Percentiles rank a stretch among this genome's conserved stretches.
phyloP scores from a whole-genome alignment of 495 filamentous ascomycete species.

The Letharia columbiana region DNA sequence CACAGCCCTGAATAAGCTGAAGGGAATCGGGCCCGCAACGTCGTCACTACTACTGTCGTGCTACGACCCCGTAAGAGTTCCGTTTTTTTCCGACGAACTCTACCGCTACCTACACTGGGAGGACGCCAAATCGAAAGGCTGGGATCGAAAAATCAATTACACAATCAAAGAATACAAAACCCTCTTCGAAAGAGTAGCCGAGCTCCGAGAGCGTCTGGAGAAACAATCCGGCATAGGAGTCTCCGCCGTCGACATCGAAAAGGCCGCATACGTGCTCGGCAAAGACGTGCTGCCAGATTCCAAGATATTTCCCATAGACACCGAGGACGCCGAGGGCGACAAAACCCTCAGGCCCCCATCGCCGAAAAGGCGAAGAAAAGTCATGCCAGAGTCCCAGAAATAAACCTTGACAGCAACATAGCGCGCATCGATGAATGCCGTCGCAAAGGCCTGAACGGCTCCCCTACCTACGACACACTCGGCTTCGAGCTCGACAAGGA shows the following conservation, averaged over 20 bases:
- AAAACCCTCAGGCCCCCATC: slow-evolving; percentile 6
- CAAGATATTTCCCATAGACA: not conserved
- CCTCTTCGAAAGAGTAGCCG: slow-evolving; percentile 29
- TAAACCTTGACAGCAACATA: not conserved
- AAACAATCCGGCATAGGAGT: slow-evolving; percentile 26
- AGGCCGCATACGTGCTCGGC: slow-evolving; percentile 44
- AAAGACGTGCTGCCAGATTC: slow-evolving; percentile 5
- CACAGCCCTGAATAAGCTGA: slow-evolving; percentile 30
- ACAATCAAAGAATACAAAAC: slow-evolving; percentile 37
- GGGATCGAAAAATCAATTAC: slow-evolving; percentile 43
- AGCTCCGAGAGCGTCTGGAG: slow-evolving; percentile 29
- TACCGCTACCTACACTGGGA: slow-evolving; percentile 39
- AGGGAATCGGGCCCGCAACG: slow-evolving; percentile 46
- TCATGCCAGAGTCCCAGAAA: not conserved
- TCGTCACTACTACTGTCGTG: slow-evolving; percentile 41
- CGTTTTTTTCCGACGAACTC: slow-evolving; percentile 48
- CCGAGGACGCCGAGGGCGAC: not conserved
- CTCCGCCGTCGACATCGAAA: slow-evolving; percentile 49
- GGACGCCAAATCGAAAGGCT: slow-evolving; percentile 28
- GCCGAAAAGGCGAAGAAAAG: slow-evolving; percentile 12
- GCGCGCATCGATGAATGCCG: not conserved
- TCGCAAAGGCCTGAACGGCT: slow-evolving; percentile 19
- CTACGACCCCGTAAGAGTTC: slow-evolving; percentile 29
- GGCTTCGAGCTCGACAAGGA: slow-evolving; percentile 32
- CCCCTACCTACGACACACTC: slow-evolving; percentile 30